These are phyloP conservation scores for Sporothrix humicola DNA, from an alignment of 2,329 filamentous ascomycete genomes.

Conservation along the genomic window DNA sequence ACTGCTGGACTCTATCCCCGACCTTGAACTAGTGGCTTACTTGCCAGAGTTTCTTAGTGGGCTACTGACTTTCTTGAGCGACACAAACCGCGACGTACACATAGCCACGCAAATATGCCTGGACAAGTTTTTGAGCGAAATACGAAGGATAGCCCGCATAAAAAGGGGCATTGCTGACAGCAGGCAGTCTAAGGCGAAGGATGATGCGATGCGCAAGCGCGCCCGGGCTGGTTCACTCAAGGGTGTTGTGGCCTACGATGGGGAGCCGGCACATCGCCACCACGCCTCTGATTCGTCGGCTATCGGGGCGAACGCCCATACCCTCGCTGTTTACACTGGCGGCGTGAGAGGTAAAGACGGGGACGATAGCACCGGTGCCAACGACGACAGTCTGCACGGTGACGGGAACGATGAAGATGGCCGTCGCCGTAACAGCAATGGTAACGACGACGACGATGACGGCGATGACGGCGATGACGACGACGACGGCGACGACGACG, in stretches of 20 bases:
- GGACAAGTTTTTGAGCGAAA: constrained; percentile 89
- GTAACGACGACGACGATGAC: constrained; percentile 61
- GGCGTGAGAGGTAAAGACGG: constrained; percentile 60
- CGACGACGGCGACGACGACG: constrained; percentile 61
- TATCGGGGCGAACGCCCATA: constrained; percentile 47
- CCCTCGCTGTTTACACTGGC: background rate
- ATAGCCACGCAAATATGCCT: constrained; percentile 87
- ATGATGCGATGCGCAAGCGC: constrained; percentile 70
- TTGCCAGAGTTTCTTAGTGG: constrained; percentile 90
- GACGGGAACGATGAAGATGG: constrained; percentile 75
- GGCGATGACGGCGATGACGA: constrained; percentile 65
- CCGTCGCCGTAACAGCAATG: constrained; percentile 46
- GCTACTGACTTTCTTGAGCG: constrained; percentile 88
- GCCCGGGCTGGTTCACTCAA: constrained; percentile 67
- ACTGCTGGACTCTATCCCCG: constrained; percentile 92
- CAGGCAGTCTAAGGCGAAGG: constrained; percentile 64
- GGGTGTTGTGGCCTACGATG: constrained; percentile 63
- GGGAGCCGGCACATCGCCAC: constrained; percentile 56
- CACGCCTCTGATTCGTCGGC: constrained; percentile 60
- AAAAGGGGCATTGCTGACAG: constrained; percentile 93
- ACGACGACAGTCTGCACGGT: constrained; percentile 81
- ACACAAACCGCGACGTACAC: constrained; percentile 91
- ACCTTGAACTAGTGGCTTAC: constrained; percentile 91
- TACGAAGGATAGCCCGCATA: constrained; percentile 89
- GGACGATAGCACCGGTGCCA: constrained; percentile 65